phyloP scores from a whole-genome alignment of 345 rosid genomes.

The Citrus maxima region DNA sequence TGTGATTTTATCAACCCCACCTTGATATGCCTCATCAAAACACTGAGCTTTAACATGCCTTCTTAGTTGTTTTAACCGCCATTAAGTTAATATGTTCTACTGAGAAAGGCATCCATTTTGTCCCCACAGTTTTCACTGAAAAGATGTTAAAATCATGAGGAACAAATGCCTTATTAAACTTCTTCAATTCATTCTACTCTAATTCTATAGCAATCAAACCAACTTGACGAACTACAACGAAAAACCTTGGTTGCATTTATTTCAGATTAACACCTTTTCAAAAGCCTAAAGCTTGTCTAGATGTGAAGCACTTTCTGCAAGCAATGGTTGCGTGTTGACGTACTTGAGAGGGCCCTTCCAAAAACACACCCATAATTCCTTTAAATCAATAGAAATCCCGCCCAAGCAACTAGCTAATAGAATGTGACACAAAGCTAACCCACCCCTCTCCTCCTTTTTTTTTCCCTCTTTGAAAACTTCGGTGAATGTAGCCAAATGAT shows the following conservation, averaged over 20 bases:
- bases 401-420: too few relatives aligned
- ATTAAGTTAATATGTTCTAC: constrained; percentile 55
- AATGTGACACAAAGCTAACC: too few relatives aligned
- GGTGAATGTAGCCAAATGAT: neutral
- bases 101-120: constrained; percentile 60
- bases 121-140: constrained; percentile 62
- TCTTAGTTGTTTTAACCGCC: constrained; percentile 60
- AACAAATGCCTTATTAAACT: neutral
- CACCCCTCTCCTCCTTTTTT: too few relatives aligned
- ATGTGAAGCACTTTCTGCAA: neutral
- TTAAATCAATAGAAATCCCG: too few relatives aligned
- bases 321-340: neutral
- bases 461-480: neutral
- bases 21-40: constrained; percentile 64
- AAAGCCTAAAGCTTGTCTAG: neutral
- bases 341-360: neutral
- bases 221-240: neutral
- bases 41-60: constrained; percentile 62
- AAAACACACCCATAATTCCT: too few relatives aligned
- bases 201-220: neutral
- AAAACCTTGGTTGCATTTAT: neutral
- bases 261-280: neutral
- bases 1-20: constrained; percentile 25
- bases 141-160: neutral
- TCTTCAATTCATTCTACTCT: neutral